These are phyloP conservation scores for Colletotrichum liaoningense DNA, from an alignment of 2,329 filamentous ascomycete species.

Conservation along the genomic window DNA sequence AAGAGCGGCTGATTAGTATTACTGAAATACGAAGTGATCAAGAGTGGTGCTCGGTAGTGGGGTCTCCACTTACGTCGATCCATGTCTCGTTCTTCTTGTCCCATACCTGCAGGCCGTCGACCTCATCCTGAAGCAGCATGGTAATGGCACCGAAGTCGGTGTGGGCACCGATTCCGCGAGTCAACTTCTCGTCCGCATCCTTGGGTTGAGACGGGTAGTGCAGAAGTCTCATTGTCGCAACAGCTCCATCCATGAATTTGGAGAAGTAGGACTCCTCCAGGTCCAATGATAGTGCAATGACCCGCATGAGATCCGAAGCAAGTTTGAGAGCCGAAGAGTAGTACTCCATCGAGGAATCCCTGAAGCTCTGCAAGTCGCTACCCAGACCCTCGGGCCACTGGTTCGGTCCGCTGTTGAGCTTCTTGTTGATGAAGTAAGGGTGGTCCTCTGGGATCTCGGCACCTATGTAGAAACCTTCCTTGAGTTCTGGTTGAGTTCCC, in stretches of 20 bases:
- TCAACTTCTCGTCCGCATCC: constrained; percentile 46
- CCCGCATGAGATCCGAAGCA: constrained; percentile 52
- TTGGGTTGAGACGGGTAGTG: constrained; percentile 59
- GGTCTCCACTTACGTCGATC: constrained; percentile 47
- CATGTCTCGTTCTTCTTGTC: constrained; percentile 55
- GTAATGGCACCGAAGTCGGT: constrained; percentile 69
- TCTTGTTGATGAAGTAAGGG: constrained; percentile 53
- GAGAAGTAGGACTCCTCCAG: constrained; percentile 54
- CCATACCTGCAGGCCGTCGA: constrained; percentile 63
- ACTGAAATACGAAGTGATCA: neutral
- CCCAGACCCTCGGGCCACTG: constrained; percentile 54
- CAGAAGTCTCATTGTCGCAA: constrained; percentile 57
- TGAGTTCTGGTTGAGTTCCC: constrained; percentile 57
- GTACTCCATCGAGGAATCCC: constrained; percentile 52
- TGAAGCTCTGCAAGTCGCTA: constrained; percentile 46
- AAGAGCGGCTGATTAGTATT: constrained; percentile 25
- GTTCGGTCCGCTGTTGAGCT: constrained; percentile 53
- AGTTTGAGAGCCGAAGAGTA: constrained; percentile 52
- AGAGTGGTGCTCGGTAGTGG: neutral
- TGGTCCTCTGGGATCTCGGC: constrained; percentile 53
- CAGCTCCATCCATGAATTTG: constrained; percentile 55
- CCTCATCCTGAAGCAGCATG: constrained; percentile 62
- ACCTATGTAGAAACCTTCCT: constrained; percentile 57
- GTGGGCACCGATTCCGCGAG: constrained; percentile 59
- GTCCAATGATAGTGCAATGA: constrained; percentile 55